Conservation (phyloP, 106 monocot species). For the Vanilla planifolia region DNA sequence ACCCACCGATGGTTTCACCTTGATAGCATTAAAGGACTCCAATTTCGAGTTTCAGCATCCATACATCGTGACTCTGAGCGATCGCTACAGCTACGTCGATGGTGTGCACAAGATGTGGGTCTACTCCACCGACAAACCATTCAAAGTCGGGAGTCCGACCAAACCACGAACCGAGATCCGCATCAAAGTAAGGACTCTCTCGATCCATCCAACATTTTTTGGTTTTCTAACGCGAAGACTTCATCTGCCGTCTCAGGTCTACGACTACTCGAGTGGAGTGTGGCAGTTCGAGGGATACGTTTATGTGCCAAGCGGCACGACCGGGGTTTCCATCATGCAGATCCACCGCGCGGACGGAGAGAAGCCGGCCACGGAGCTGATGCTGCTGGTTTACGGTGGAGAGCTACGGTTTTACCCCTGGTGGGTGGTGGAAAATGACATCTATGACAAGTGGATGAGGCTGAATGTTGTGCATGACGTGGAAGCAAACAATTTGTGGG, state of each 20-base stretch:
- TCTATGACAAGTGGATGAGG: slow-evolving; percentile 28
- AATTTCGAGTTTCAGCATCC: slow-evolving; percentile 28
- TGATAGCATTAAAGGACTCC: slow-evolving; percentile 9
- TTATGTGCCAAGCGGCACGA: slow-evolving; percentile 19
- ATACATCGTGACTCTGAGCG: slow-evolving; percentile 12
- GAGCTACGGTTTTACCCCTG: slow-evolving; percentile 11
- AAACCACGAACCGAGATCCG: slow-evolving; percentile 37
- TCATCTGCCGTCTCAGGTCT: too few species aligned
- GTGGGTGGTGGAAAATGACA: slow-evolving; percentile 5
- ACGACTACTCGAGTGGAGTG: slow-evolving; percentile 19
- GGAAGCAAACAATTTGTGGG: slow-evolving; percentile 1
- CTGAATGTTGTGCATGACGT: slow-evolving; percentile 21
- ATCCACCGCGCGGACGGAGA: not conserved
- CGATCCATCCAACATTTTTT: too few species aligned
- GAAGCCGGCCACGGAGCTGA: slow-evolving; percentile 15
- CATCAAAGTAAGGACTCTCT: not conserved
- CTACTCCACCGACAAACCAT: slow-evolving; percentile 19
- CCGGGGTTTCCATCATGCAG: slow-evolving; percentile 26
- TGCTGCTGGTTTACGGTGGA: slow-evolving; percentile 26
- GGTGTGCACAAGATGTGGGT: slow-evolving; percentile 33
- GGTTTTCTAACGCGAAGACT: not conserved
- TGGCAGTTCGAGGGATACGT: slow-evolving; percentile 36
- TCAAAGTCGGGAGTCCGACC: not conserved
- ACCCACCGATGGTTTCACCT: slow-evolving; percentile 25
- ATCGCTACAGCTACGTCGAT: slow-evolving; percentile 21